Evolutionary conservation across 208 protist genomes (phyloP).

Genomic region (Spongospora subterranea): DNA sequence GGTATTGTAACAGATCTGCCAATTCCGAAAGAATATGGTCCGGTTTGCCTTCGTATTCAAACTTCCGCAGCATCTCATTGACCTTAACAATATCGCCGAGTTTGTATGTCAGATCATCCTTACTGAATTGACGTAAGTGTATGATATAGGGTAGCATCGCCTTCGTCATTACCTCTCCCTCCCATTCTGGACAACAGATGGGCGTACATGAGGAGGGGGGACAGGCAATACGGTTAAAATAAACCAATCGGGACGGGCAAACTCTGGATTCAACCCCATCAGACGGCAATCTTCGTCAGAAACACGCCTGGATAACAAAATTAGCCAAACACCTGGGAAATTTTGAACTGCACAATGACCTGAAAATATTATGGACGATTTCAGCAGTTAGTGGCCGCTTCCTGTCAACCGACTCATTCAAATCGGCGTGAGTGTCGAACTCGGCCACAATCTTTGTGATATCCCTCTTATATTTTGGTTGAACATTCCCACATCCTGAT

Average conservation of each 20-base stretch:
- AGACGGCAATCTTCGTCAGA: constrained; percentile 78
- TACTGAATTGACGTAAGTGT: neutral
- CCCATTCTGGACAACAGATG: constrained; percentile 86
- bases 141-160: neutral
- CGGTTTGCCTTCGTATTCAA: constrained; percentile 83
- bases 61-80: constrained; percentile 86
- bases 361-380: constrained; percentile 63
- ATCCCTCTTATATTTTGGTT: constrained; percentile 72
- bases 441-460: constrained; percentile 77
- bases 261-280: constrained; percentile 85
- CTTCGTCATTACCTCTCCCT: neutral
- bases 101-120: constrained; percentile 97
- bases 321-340: neutral
- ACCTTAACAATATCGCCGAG: constrained; percentile 94
- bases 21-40: constrained; percentile 85
- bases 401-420: constrained; percentile 54
- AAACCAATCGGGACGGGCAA: constrained; percentile 86
- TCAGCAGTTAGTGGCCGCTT: constrained; percentile 61
- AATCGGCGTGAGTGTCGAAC: constrained; percentile 71
- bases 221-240: constrained; percentile 93
- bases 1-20: constrained; percentile 90
- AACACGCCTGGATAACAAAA: neutral
- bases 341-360: neutral
- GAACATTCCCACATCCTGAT: constrained; percentile 67
- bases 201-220: constrained; percentile 95